phyloP scores from a whole-genome alignment of 2,329 filamentous ascomycete genomes.

The Colletotrichum tropicale region DNA sequence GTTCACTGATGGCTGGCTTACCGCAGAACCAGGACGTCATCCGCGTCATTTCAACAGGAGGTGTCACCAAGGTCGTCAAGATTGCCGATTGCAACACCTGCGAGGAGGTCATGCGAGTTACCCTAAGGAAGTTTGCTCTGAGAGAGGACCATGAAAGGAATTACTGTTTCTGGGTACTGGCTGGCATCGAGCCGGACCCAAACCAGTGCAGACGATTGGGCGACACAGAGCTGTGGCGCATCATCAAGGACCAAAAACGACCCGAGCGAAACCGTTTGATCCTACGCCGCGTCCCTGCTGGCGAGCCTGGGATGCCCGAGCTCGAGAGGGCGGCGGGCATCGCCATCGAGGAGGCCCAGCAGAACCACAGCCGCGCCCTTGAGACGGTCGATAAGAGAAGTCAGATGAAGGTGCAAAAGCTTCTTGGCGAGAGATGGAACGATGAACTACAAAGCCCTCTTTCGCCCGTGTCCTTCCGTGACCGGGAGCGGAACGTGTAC shows the following conservation, averaged over 20 bases:
- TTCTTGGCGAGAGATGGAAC: slow-evolving; percentile 87
- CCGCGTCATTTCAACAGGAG: slow-evolving; percentile 89
- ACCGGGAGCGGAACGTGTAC: slow-evolving; percentile 71
- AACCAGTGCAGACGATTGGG: slow-evolving; percentile 80
- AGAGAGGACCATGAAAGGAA: slow-evolving; percentile 92
- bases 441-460: slow-evolving; percentile 82
- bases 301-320: slow-evolving; percentile 87
- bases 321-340: slow-evolving; percentile 87
- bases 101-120: slow-evolving; percentile 91
- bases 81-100: slow-evolving; percentile 90
- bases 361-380: slow-evolving; percentile 69
- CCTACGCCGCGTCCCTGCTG: slow-evolving; percentile 87
- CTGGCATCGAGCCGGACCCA: slow-evolving; percentile 83
- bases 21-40: slow-evolving; percentile 89
- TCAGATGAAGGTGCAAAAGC: slow-evolving; percentile 85
- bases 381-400: slow-evolving; percentile 75
- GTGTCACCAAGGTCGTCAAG: slow-evolving; percentile 91
- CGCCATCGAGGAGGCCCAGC: slow-evolving; percentile 83
- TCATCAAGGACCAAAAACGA: slow-evolving; percentile 85
- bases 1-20: slow-evolving; percentile 82
- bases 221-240: slow-evolving; percentile 87
- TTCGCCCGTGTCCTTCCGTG: slow-evolving; percentile 77
- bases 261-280: slow-evolving; percentile 92
- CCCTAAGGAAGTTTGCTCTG: slow-evolving; percentile 84
- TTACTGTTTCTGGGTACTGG: slow-evolving; percentile 95